These are phyloP conservation scores for Fusarium armeniacum DNA, from an alignment of 2,329 filamentous ascomycete genomes.

Conservation along the genomic window DNA sequence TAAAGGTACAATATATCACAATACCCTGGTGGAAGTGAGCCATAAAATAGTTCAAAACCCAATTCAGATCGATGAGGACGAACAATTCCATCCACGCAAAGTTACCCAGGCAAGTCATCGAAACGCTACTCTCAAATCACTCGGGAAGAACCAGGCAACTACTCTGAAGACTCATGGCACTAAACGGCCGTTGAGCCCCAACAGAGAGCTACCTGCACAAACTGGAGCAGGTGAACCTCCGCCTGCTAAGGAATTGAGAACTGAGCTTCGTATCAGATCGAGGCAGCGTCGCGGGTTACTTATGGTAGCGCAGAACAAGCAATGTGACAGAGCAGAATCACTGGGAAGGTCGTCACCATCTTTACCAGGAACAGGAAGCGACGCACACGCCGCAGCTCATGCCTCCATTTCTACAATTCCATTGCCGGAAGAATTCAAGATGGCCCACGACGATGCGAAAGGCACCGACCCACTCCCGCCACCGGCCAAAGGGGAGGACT, in stretches of 20 bases:
- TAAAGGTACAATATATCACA: neutral
- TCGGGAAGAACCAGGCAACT: neutral
- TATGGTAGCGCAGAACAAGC: conserved; percentile 58
- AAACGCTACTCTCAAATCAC: neutral
- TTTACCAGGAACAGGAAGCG: neutral
- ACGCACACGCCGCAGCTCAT: neutral
- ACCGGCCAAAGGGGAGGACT: neutral
- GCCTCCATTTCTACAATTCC: neutral
- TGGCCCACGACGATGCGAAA: neutral
- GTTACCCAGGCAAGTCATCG: neutral
- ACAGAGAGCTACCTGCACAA: neutral
- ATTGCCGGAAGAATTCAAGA: conserved; percentile 5
- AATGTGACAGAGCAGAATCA: conserved; percentile 2
- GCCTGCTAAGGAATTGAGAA: conserved; percentile 53
- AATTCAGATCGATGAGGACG: conserved; percentile 1
- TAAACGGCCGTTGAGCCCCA: conserved; percentile 23
- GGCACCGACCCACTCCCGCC: neutral
- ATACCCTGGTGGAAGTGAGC: neutral
- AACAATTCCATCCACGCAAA: neutral
- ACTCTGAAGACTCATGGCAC: neutral
- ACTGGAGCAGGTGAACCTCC: conserved; percentile 1
- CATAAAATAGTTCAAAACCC: neutral
- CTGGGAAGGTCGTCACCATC: neutral
- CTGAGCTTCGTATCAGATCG: conserved; percentile 63
- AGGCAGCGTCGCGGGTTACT: conserved; percentile 64